Base-by-base conservation (phyloP, 495 filamentous ascomycete genomes). In the Alectoria sarmentosa region DNA sequence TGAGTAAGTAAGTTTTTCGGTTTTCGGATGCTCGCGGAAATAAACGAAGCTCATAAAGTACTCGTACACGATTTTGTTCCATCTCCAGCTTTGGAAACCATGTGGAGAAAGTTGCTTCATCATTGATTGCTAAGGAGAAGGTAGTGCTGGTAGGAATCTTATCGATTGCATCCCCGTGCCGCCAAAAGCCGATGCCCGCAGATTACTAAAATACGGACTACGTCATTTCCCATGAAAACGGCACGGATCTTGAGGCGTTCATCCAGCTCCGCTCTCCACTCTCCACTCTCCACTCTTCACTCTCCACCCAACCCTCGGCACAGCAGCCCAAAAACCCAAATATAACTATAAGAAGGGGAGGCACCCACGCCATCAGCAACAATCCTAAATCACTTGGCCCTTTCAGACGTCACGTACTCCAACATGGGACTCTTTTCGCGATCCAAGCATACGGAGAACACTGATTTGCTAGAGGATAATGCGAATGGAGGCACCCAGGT, bases 381-480 rank as follows among this genome's bases (percentile, higher is more conserved):
- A 19, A n/a, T 23, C 44, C 1, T n/a, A 6, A 44, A 21, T 11
- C 21, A 10, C 7, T n/a, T 9, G 23, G 7, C 10, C 4, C 23
- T 30, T 13, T 28, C 13, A 52, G 44, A 26, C 48, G 8, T n/a
- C 46, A 30, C 28, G 0, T 63, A 56, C 38, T 26, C 26, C 57
- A 54, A 5, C 15, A 65, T 65, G 63, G 63, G 63, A 19, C 11
- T 65, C 56, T 60, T 65, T 3, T 37, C 41, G 28, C 56, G 6
- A 34, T 60, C 63, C 41, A 41, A 48, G 8, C 56, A 60, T 21
- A 58, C 42, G 26, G 63, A 60, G 28, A 65, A 48, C 15, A 21
- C 56, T 5, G 46, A 54, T 32, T 26, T 37, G 23, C 46, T 44
- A 17, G 57, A 39, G 32, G 42, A 38, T 7, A 65, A 54, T 28